These are phyloP conservation scores for Ganoderma boninense DNA, from an alignment of 1,284 basidiomycete species.

Conservation along the genomic window DNA sequence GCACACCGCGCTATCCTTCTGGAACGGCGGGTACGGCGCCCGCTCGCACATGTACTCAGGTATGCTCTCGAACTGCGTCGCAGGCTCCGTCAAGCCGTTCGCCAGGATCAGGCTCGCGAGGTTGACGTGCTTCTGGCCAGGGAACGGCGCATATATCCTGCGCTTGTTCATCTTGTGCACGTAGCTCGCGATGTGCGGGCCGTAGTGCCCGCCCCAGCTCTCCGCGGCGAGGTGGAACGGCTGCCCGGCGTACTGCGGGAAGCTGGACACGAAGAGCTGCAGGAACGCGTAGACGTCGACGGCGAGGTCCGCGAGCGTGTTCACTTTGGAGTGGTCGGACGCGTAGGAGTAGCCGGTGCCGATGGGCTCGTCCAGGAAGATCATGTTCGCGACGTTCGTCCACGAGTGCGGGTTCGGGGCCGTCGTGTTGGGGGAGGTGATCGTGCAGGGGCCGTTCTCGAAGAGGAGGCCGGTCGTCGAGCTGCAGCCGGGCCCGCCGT, in stretches of 20 bases:
- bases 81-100: constrained; percentile 85
- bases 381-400: constrained; percentile 54
- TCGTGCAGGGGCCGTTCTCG: constrained; percentile 87
- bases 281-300: constrained; percentile 92
- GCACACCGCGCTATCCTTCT: constrained; percentile 76
- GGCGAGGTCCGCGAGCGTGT: constrained; percentile 77
- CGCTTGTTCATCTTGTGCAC: constrained; percentile 82
- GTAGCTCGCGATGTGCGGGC: constrained; percentile 79
- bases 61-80: constrained; percentile 76
- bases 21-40: constrained; percentile 67
- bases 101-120: constrained; percentile 83
- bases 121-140: constrained; percentile 67
- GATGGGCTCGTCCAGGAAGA: constrained; percentile 90
- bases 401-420: constrained; percentile 67
- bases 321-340: constrained; percentile 73
- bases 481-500: constrained; percentile 84
- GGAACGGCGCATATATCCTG: constrained; percentile 48
- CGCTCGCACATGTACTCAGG: constrained; percentile 86
- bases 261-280: constrained; percentile 82
- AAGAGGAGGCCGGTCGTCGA: constrained; percentile 83
- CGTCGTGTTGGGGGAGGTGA: constrained; percentile 69
- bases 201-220: constrained; percentile 85
- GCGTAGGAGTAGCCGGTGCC: constrained; percentile 92
- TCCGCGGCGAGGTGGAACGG: constrained; percentile 81
- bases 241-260: constrained; percentile 70